A percentile compares a stretch with the other conserved stretches of the same genome.
Evolutionary conservation across 768 basidiomycete species (phyloP).

Genomic region (Coprinellus aureogranulatus): DNA sequence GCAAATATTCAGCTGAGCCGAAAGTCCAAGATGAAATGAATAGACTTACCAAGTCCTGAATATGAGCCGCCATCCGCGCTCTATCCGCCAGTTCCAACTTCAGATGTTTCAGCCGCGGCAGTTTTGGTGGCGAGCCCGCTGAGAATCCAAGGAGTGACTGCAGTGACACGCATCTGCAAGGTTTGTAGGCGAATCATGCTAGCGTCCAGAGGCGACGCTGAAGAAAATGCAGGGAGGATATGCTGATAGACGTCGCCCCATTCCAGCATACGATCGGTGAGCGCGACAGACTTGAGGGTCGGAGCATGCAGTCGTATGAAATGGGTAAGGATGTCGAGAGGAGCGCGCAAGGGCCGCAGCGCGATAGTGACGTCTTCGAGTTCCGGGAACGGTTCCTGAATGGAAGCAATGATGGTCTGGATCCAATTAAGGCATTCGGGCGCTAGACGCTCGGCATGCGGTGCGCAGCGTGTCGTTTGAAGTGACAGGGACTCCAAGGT

Average conservation of each 20-base stretch:
- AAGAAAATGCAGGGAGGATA: conserved; percentile 23
- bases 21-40: not conserved
- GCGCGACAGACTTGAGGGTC: conserved; percentile 30
- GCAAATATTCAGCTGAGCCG: not conserved
- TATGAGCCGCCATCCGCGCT: conserved; percentile 1
- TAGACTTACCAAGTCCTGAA: not conserved
- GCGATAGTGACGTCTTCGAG: conserved; percentile 34
- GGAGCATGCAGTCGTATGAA: conserved; percentile 30
- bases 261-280: conserved; percentile 36
- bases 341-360: conserved; percentile 38
- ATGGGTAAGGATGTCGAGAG: conserved; percentile 22
- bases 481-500: conserved; percentile 37
- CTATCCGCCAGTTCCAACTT: conserved; percentile 6
- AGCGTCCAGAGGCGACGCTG: not conserved
- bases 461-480: conserved; percentile 27
- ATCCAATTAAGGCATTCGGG: conserved; percentile 40
- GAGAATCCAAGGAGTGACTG: conserved; percentile 5
- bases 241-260: conserved; percentile 24
- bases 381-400: conserved; percentile 26
- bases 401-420: conserved; percentile 31
- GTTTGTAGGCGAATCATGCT: not conserved
- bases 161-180: conserved; percentile 7
- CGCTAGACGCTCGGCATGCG: conserved; percentile 16
- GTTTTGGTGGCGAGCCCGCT: not conserved
- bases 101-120: conserved; percentile 9